phyloP scores from a whole-genome alignment of 139 green algal genomes.

The Coccomyxa sp. region DNA sequence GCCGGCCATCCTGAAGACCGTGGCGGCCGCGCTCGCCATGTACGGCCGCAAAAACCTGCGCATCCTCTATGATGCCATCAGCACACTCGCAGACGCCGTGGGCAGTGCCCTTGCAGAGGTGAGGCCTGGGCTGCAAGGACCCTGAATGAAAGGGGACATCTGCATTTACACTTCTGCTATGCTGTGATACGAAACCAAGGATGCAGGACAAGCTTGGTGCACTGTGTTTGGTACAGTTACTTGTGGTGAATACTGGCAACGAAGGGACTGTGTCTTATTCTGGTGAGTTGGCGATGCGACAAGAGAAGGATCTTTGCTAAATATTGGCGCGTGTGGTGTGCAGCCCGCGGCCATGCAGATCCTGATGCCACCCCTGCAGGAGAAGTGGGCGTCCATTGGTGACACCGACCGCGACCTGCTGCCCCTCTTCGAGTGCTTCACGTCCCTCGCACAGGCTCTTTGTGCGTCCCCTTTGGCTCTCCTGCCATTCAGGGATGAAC shows the following conservation, averaged over 20 bases:
- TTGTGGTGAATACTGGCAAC: too few relatives aligned
- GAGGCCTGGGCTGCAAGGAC: not conserved
- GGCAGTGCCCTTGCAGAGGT: slow-evolving; percentile 27
- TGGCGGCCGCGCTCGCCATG: slow-evolving; percentile 37
- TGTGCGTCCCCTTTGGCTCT: not conserved
- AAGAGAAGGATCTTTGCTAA: too few relatives aligned
- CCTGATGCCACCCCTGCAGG: slow-evolving; percentile 48
- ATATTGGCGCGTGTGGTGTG: not conserved
- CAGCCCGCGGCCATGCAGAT: slow-evolving; percentile 25
- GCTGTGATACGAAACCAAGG: not conserved
- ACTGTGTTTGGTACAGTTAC: too few relatives aligned
- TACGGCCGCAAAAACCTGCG: slow-evolving; percentile 76
- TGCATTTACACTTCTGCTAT: not conserved
- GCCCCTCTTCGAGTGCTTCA: slow-evolving; percentile 86
- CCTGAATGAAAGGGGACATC: slow-evolving; percentile 33
- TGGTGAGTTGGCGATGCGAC: too few relatives aligned
- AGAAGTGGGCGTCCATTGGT: slow-evolving; percentile 24
- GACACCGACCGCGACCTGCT: slow-evolving; percentile 70
- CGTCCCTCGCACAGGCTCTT: slow-evolving; percentile 35
- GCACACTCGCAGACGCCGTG: slow-evolving; percentile 62
- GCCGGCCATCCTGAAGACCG: slow-evolving; percentile 45
- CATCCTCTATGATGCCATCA: slow-evolving; percentile 81
- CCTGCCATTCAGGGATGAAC: not conserved
- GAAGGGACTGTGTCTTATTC: too few relatives aligned
- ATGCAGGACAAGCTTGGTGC: not conserved